Evolutionary conservation across 345 rosid genomes (phyloP), one percentile per base, ranked within the genome.

Genomic region (Sisymbrium altissimum): DNA sequence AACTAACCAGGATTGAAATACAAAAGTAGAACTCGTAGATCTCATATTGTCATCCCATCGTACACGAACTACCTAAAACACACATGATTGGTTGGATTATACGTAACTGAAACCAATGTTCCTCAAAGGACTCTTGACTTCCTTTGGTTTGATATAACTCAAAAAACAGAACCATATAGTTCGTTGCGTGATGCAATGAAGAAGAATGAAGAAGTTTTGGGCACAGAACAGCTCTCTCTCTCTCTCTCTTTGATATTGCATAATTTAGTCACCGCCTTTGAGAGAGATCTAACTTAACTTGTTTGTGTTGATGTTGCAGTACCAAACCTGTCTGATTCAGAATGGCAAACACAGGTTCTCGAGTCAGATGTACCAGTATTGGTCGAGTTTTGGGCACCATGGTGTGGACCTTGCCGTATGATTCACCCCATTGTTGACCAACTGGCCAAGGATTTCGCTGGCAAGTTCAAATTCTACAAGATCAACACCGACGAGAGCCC

Each of bases 401-500:
- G 96, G 92, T 89, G 96, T 36, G 96, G 96, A 7, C 96, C 96
- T 2, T 89, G 96, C 81, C 84, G 88, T 52, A 80, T 89, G 86
- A 86, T 89, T 38, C 85, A 79, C 75, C 96, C 93, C 2, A 39
- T 82, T 9, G 79, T 89, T 17, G 85, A 79, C 53, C 90, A 89
- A 49, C 77, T 89, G 4, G 73, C 96, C 4, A 78, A 65, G 25
- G 84, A 89, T 7, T 87, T 84, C 67, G 77, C 83, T 0, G 96
- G 93, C 57, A 89, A 86, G 82, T 81, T 89, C 66, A 87, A 87
- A 73, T 87, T 86, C 81, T 89, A 71, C 77, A 89, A 84, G 67
- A 67, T 86, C 57, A 89, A 87, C 66, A 89, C 96, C 6, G 96
- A 89, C 64, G 91, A 86, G 71, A 82, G 86, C 79, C 89, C 89